Conservation (phyloP, 805 yeast genomes). For the Candida xiaguanensis region DNA sequence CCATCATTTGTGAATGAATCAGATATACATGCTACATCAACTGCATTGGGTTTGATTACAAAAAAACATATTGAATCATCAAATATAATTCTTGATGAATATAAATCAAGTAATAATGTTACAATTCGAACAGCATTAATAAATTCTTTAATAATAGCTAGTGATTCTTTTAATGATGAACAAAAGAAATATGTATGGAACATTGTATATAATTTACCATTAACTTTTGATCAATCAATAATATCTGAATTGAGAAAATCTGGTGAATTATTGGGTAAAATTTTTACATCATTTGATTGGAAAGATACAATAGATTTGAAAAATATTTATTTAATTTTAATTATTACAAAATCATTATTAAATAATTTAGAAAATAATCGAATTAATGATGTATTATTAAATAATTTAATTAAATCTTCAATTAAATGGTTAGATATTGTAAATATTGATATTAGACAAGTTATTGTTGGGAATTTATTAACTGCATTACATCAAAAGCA, state of each 20-base stretch:
- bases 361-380: conserved; percentile 14
- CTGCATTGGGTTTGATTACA: conserved; percentile 51
- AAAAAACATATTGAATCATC: conserved; percentile 27
- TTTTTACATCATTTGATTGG: conserved; percentile 11
- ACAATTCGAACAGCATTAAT: conserved; percentile 9
- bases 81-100: conserved; percentile 5
- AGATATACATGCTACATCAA: conserved; percentile 41
- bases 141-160: conserved; percentile 8
- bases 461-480: conserved; percentile 56
- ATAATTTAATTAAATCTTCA: conserved; percentile 14
- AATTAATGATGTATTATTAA: conserved; percentile 12
- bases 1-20: conserved; percentile 22
- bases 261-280: conserved; percentile 34
- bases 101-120: conserved; percentile 8
- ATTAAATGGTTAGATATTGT: conserved; percentile 22
- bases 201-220: conserved; percentile 13
- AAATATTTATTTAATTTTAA: conserved; percentile 27
- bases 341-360: conserved; percentile 30
- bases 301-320: conserved; percentile 13
- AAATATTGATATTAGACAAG: conserved; percentile 51
- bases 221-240: conserved; percentile 15
- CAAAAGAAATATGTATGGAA: conserved; percentile 23
- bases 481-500: conserved; percentile 59
- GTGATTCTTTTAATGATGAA: conserved; percentile 8
- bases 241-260: conserved; percentile 27